Conservation (phyloP, 116 monocot species). For the Dioscorea cayenensis region DNA sequence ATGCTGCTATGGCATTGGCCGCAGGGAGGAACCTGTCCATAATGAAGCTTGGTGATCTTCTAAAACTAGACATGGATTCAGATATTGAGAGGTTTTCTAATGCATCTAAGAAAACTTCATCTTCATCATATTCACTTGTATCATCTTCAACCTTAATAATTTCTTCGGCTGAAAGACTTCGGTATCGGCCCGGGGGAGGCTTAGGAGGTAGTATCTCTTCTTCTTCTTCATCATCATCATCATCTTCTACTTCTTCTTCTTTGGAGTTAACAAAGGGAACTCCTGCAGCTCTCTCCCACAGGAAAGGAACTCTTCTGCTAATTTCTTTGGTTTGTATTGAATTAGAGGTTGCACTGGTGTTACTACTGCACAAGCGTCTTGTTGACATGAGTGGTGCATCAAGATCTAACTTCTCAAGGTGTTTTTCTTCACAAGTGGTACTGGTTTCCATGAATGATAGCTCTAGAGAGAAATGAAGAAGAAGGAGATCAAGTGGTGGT, state of each 20-base stretch:
- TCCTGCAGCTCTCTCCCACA: not conserved
- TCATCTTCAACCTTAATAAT: not conserved
- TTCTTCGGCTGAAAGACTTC: not conserved
- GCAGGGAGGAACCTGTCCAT: constrained; percentile 69
- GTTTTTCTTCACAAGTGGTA: not conserved
- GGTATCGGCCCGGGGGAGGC: not conserved
- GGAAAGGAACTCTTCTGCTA: constrained; percentile 3
- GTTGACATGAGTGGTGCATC: constrained; percentile 9
- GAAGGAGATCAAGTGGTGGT: not conserved
- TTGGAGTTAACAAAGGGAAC: not conserved
- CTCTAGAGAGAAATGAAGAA: not conserved
- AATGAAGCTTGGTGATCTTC: constrained; percentile 48
- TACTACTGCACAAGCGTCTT: not conserved
- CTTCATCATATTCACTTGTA: not conserved
- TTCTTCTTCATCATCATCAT: not conserved
- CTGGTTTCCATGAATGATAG: not conserved
- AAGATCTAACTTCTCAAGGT: not conserved
- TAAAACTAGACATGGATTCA: constrained; percentile 5
- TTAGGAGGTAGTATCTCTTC: not conserved
- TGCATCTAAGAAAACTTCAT: constrained; percentile 28
- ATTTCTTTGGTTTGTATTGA: not conserved
- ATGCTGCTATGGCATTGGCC: constrained; percentile 40
- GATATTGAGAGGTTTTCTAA: constrained; percentile 28
- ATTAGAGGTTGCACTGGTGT: not conserved
- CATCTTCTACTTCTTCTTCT: not conserved